phyloP scores from a whole-genome alignment of 306 rosid species.

The Pyrus bretschneideri region DNA sequence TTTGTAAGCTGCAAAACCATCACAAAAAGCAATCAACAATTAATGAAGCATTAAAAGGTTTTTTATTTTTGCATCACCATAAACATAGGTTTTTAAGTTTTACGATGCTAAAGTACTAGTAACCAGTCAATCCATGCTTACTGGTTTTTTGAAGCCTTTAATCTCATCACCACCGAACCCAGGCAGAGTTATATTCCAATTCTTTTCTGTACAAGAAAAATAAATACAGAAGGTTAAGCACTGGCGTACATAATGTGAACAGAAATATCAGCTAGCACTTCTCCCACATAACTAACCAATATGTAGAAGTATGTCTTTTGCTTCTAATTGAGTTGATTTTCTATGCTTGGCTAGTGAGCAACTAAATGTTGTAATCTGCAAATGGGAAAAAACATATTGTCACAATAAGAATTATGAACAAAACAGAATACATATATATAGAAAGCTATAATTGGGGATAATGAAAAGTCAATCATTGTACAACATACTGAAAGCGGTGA shows the following conservation, averaged over 20 bases:
- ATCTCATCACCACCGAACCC: conserved; percentile 94
- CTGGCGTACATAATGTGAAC: not conserved
- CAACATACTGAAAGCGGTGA: not conserved
- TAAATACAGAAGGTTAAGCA: conserved; percentile 7
- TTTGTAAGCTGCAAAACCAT: conserved; percentile 48
- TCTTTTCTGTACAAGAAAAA: conserved; percentile 52
- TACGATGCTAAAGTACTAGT: conserved; percentile 4
- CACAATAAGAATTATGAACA: not conserved
- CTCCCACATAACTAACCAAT: conserved; percentile 55
- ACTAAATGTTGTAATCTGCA: conserved; percentile 81
- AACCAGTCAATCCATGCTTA: conserved; percentile 20
- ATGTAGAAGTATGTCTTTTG: conserved; percentile 89
- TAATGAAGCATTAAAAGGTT: not conserved
- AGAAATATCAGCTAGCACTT: not conserved
- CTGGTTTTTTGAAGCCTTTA: conserved; percentile 73
- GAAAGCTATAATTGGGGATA: not conserved
- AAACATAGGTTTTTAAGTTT: not conserved
- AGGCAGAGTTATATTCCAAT: conserved; percentile 87
- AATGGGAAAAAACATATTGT: not conserved
- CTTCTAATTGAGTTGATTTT: conserved; percentile 75
- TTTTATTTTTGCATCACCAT: not conserved
- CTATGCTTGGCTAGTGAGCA: conserved; percentile 93
- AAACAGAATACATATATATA: not conserved
- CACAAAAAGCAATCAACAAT: conserved; percentile 5
- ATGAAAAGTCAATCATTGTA: not conserved